Evolutionary conservation across 2,329 filamentous ascomycete genomes (phyloP).

Genomic region (Colletotrichum lindemuthianum): DNA sequence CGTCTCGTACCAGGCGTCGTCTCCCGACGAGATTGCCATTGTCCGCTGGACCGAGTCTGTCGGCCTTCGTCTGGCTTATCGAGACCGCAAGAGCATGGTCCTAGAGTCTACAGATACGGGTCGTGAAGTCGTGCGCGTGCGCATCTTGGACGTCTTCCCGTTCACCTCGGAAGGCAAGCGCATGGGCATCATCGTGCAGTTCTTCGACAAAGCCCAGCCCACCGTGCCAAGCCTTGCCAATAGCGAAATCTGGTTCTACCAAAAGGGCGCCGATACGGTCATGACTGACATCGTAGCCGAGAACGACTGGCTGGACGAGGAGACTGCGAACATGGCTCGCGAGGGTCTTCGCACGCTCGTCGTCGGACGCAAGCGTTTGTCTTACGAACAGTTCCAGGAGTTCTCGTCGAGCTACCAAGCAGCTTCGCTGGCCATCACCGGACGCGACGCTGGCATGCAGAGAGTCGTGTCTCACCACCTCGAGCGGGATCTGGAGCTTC

Average conservation of each 20-base stretch:
- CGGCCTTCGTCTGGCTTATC: conserved; percentile 83
- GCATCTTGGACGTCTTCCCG: conserved; percentile 93
- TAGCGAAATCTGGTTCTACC: conserved; percentile 96
- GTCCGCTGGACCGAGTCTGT: conserved; percentile 95
- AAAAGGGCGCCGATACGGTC: conserved; percentile 97
- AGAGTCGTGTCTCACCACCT: conserved; percentile 82
- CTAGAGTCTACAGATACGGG: conserved; percentile 81
- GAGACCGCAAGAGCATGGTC: conserved; percentile 87
- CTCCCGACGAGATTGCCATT: conserved; percentile 97
- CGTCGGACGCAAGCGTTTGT: conserved; percentile 90
- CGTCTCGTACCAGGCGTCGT: conserved; percentile 95
- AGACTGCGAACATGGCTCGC: conserved; percentile 99
- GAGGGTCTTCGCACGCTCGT: conserved; percentile 95
- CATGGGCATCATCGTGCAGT: conserved; percentile 97
- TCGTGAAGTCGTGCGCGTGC: conserved; percentile 81
- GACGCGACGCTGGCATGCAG: conserved; percentile 84
- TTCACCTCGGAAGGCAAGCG: conserved; percentile 98
- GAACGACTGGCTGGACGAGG: conserved; percentile 98
- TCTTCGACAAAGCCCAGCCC: conserved; percentile 68
- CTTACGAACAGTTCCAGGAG: conserved; percentile 79
- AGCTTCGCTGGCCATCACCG: conserved; percentile 81
- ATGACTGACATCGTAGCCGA: conserved; percentile 96
- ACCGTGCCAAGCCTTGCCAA: conserved; percentile 59
- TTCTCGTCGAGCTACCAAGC: conserved; percentile 81
- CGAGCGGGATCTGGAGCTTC: conserved; percentile 87